Conservation (phyloP, 2,329 filamentous ascomycete species). For the Fusarium sororula region DNA sequence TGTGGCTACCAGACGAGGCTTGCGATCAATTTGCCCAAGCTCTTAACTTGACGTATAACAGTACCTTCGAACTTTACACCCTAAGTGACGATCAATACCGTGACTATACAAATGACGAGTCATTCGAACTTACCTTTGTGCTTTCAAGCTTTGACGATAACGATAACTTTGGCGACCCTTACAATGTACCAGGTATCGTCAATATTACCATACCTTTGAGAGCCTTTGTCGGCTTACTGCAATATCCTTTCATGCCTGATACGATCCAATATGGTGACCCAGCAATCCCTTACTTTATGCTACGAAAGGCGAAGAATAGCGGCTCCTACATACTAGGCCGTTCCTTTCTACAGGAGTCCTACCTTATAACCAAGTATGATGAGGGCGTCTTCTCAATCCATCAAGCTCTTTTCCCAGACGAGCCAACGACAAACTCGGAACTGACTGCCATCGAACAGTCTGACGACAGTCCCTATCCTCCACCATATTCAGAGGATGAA, state of each 20-base stretch:
- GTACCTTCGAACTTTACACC: constrained; percentile 70
- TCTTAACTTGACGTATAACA: constrained; percentile 73
- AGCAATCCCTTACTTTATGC: constrained; percentile 70
- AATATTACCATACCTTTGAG: constrained; percentile 64
- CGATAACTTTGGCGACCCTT: constrained; percentile 61
- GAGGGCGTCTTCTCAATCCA: constrained; percentile 62
- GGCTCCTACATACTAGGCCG: constrained; percentile 70
- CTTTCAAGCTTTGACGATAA: constrained; percentile 65
- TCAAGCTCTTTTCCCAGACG: constrained; percentile 62
- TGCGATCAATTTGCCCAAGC: constrained; percentile 72
- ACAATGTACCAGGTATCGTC: constrained; percentile 59
- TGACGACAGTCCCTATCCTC: constrained; percentile 58
- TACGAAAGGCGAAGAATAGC: constrained; percentile 64
- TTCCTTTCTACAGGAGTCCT: constrained; percentile 76
- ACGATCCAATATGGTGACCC: constrained; percentile 55
- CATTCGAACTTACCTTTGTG: constrained; percentile 65
- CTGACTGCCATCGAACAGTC: constrained; percentile 55
- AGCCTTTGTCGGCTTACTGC: constrained; percentile 60
- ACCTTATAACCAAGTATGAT: constrained; percentile 67
- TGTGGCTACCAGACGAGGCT: constrained; percentile 68
- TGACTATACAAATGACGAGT: constrained; percentile 53
- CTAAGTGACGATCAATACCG: constrained; percentile 66
- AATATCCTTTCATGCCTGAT: constrained; percentile 58
- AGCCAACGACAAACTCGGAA: constrained; percentile 51
- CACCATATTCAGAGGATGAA: constrained; percentile 32